Evolutionary conservation across 2,329 filamentous ascomycete genomes (phyloP).

Genomic region (Alternaria novae-zelandiae): DNA sequence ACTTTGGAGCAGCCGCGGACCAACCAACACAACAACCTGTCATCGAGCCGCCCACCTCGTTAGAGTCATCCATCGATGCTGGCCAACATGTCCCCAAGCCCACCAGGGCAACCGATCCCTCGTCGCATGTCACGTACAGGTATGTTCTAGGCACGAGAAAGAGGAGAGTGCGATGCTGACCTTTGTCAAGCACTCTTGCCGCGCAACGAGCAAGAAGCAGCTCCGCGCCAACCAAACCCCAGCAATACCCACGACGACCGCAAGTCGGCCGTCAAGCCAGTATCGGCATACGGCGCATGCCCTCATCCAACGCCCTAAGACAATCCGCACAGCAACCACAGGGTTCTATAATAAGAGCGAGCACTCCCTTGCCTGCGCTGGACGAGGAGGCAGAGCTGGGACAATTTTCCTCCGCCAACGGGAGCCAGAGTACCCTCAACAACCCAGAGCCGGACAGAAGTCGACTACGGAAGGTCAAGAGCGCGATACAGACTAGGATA

Average conservation of each 20-base stretch:
- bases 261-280: constrained; percentile 40
- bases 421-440: constrained; percentile 21
- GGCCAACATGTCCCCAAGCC: constrained; percentile 39
- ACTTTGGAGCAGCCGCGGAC: constrained; percentile 36
- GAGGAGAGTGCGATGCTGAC: constrained; percentile 24
- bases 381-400: constrained; percentile 37
- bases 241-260: constrained; percentile 35
- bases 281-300: constrained; percentile 45
- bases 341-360: constrained; percentile 29
- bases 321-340: constrained; percentile 28
- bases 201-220: constrained; percentile 33
- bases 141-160: constrained; percentile 10
- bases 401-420: constrained; percentile 24
- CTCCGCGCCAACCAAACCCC: constrained; percentile 31
- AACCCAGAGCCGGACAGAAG: constrained; percentile 18
- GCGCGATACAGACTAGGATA: constrained; percentile 36
- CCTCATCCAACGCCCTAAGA: constrained; percentile 32
- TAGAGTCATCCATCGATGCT: constrained; percentile 46
- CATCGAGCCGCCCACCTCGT: constrained; percentile 42
- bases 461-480: constrained; percentile 37
- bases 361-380: constrained; percentile 36
- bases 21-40: constrained; percentile 27
- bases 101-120: constrained; percentile 25
- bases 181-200: constrained; percentile 16
- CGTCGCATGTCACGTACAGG: constrained; percentile 27